These are phyloP conservation scores for Candida tetrigidarum DNA, from an alignment of 1,139 yeast genomes.

Conservation along the genomic window DNA sequence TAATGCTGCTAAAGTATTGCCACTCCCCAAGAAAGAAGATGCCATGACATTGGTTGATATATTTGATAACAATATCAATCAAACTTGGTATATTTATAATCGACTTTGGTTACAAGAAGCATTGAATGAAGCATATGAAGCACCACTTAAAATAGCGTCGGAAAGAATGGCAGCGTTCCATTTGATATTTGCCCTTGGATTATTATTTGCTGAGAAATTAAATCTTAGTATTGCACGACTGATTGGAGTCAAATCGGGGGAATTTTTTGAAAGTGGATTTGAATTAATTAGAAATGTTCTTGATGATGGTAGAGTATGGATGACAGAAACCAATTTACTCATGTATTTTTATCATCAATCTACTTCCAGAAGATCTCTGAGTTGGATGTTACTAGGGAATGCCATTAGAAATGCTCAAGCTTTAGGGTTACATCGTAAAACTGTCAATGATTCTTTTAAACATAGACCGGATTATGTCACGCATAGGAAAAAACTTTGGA, in stretches of 20 bases:
- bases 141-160: slow-evolving; percentile 12
- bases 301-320: slow-evolving; percentile 32
- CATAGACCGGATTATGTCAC: slow-evolving; percentile 13
- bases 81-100: slow-evolving; percentile 18
- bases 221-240: slow-evolving; percentile 12
- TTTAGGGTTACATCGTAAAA: slow-evolving; percentile 18
- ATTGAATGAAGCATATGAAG: slow-evolving; percentile 14
- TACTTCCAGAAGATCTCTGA: slow-evolving; percentile 38
- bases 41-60: slow-evolving; percentile 11
- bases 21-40: slow-evolving; percentile 13
- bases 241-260: slow-evolving; percentile 11
- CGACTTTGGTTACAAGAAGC: slow-evolving; percentile 11
- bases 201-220: slow-evolving; percentile 16
- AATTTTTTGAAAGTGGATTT: slow-evolving; percentile 19
- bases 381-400: slow-evolving; percentile 33
- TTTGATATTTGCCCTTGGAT: slow-evolving; percentile 17
- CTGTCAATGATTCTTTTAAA: slow-evolving; percentile 18
- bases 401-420: slow-evolving; percentile 21
- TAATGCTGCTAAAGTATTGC: not conserved
- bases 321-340: slow-evolving; percentile 42
- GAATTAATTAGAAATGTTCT: slow-evolving; percentile 15
- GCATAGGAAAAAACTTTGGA: slow-evolving; percentile 39
- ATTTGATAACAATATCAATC: slow-evolving; percentile 14
- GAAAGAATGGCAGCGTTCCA: slow-evolving; percentile 17
- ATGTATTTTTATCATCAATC: slow-evolving; percentile 40